Evolutionary conservation across 257 asterid species (phyloP), one percentile per base, ranked within the genome.

Genomic region (Jacaranda copaia): DNA sequence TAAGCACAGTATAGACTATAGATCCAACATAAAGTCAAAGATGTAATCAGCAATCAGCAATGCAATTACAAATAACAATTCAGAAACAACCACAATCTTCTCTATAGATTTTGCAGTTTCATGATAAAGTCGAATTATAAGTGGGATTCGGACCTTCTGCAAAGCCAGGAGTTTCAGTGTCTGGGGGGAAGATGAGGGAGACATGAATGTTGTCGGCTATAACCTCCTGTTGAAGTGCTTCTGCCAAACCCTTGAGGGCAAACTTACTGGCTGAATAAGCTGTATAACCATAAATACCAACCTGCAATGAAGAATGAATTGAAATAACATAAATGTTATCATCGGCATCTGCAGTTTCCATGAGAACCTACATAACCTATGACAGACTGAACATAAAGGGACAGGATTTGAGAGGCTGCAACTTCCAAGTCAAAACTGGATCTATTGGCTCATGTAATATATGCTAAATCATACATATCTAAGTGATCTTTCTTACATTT

Each of bases 241-340:
- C 97, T 52, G 96, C 97, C 89, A 92, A 79, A 20, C 97, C 96
- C 79, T 84, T 86, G 38, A 92, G 94, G 38, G 89, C 97, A 79
- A 90, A 92, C 79, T 92, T 92, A 73, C 93, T 86, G 53, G 97
- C 96, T 2, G 96, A 86, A 85, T 92, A 92, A 53, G 94, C 97
- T 48, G 97, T 68, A 79, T 90, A 92, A 40, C 96, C 96, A 63
- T 90, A 92, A 32, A 92, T 88, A 43, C 97, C 97, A 39, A 90
- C 96, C 97, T 92, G 79, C 18, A 65, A 4, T n/a, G 8, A 12
- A 35, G 38, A 42, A 63, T 32, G 15, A 38, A 20, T 38, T 14
- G 43, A 61, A n/a, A 55, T n/a, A 71, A 15, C 1, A n/a, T 25
- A 43, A 69, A 11, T 16, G 8, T 4, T 7, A 38, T 36, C 8